Conservation (phyloP, 139 green algal genomes). For the Chlorella sp. region DNA sequence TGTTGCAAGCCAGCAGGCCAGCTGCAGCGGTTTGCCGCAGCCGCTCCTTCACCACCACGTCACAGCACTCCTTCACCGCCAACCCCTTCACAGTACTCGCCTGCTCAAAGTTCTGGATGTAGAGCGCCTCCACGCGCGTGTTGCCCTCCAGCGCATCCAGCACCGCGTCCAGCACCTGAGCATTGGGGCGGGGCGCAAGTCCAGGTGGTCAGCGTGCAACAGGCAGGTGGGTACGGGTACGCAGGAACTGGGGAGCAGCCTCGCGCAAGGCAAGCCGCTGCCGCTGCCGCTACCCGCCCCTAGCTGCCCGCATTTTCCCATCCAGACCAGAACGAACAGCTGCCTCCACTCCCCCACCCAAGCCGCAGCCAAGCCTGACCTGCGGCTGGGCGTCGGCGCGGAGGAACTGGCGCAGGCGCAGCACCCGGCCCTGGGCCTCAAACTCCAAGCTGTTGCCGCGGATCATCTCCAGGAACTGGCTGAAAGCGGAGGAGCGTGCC, state of each 20-base stretch:
- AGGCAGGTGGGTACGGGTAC: background rate
- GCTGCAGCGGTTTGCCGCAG: background rate
- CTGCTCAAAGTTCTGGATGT: conserved; percentile 70
- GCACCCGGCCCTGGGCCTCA: conserved; percentile 54
- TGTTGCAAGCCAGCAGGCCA: background rate
- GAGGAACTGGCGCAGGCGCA: conserved; percentile 68
- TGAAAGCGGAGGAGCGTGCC: conserved; percentile 12
- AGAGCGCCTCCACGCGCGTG: conserved; percentile 65
- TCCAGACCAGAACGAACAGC: background rate
- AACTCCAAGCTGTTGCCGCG: conserved; percentile 50
- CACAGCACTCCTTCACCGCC: too few species aligned
- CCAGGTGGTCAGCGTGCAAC: too few species aligned
- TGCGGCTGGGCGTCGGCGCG: conserved; percentile 24
- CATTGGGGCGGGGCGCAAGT: background rate
- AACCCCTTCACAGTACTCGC: background rate
- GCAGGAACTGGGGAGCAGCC: background rate
- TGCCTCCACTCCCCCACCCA: background rate
- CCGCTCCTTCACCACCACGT: background rate
- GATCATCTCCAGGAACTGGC: conserved; percentile 44
- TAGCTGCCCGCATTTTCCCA: background rate
- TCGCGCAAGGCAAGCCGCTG: background rate
- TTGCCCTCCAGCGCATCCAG: conserved; percentile 67
- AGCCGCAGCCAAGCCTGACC: background rate
- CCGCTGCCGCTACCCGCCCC: background rate
- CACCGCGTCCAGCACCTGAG: conserved; percentile 55